phyloP scores from a whole-genome alignment of 2,329 filamentous ascomycete genomes.

The Corynespora cassiicola region DNA sequence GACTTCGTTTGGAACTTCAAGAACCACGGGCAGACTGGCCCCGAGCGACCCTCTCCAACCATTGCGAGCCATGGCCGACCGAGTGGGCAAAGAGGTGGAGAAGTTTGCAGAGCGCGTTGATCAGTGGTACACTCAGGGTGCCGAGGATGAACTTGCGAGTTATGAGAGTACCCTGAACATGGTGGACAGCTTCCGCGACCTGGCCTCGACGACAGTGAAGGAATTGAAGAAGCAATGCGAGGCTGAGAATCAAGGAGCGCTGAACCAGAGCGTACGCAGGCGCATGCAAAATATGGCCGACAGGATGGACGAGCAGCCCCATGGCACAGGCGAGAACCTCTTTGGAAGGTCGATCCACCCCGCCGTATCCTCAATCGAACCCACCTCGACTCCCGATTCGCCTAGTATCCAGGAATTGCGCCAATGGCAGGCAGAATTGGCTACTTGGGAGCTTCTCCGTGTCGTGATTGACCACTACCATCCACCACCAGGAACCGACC shows the following conservation, averaged over 20 bases:
- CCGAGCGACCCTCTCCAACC: conserved; percentile 60
- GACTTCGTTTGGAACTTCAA: conserved; percentile 19
- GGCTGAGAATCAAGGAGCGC: conserved; percentile 42
- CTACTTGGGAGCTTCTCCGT: conserved; percentile 87
- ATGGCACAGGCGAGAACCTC: conserved; percentile 14
- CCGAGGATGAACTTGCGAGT: conserved; percentile 49
- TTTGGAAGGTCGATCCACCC: conserved; percentile 27
- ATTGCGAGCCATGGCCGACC: conserved; percentile 69
- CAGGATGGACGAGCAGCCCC: conserved; percentile 29
- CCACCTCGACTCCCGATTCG: conserved; percentile 24
- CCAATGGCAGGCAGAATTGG: conserved; percentile 80
- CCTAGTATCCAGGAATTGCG: conserved; percentile 59
- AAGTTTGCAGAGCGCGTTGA: conserved; percentile 85
- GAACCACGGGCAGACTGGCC: conserved; percentile 16
- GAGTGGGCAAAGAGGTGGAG: conserved; percentile 82
- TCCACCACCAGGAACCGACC: conserved; percentile 43
- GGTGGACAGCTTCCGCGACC: conserved; percentile 52
- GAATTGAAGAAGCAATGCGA: conserved; percentile 53
- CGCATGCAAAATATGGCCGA: conserved; percentile 39
- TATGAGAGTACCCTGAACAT: conserved; percentile 58
- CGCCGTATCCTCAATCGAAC: conserved; percentile 20
- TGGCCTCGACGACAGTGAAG: conserved; percentile 58
- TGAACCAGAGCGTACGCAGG: conserved; percentile 38
- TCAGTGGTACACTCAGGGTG: conserved; percentile 60
- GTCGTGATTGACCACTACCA: conserved; percentile 75